Percentiles rank a stretch among this genome's conserved stretches.
Conservation (phyloP, 371 early-diverging fungal species). For the Mortierella polycephala region DNA sequence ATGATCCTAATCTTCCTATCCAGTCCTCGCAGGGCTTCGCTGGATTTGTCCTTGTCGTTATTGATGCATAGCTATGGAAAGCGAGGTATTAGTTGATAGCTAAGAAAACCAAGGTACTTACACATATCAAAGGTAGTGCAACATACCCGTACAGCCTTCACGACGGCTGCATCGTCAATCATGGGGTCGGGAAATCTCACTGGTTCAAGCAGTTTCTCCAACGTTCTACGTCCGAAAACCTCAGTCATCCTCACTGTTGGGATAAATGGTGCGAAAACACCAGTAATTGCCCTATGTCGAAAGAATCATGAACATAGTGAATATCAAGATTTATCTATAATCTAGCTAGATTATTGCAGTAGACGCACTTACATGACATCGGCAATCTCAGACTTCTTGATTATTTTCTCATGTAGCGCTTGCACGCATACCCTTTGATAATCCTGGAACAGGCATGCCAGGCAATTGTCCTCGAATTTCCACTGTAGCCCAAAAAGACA, state of each 20-base stretch:
- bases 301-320: slow-evolving; percentile 1
- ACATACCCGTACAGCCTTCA: slow-evolving; percentile 7
- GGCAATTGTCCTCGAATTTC: not conserved
- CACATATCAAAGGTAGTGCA: not conserved
- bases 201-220: not conserved
- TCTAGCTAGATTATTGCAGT: too few relatives aligned
- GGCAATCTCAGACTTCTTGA: slow-evolving; percentile 9
- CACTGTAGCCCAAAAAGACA: slow-evolving; percentile 4
- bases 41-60: not conserved
- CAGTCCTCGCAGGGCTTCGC: slow-evolving; percentile 2
- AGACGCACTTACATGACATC: slow-evolving; percentile 9
- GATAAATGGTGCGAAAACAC: slow-evolving; percentile 8
- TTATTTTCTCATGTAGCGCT: not conserved
- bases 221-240: slow-evolving; percentile 6
- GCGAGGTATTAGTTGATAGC: slow-evolving; percentile 1
- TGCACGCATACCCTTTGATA: slow-evolving; percentile 8
- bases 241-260: slow-evolving; percentile 6
- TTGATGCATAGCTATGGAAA: not conserved
- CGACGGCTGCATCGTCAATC: slow-evolving; percentile 6
- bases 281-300: slow-evolving; percentile 7
- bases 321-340: not conserved
- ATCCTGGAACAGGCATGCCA: slow-evolving; percentile 7
- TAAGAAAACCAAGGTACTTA: not conserved
- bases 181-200: not conserved
- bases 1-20: slow-evolving; percentile 1